phyloP scores from a whole-genome alignment of 139 green algal species.

The Chlorella ohadii region DNA sequence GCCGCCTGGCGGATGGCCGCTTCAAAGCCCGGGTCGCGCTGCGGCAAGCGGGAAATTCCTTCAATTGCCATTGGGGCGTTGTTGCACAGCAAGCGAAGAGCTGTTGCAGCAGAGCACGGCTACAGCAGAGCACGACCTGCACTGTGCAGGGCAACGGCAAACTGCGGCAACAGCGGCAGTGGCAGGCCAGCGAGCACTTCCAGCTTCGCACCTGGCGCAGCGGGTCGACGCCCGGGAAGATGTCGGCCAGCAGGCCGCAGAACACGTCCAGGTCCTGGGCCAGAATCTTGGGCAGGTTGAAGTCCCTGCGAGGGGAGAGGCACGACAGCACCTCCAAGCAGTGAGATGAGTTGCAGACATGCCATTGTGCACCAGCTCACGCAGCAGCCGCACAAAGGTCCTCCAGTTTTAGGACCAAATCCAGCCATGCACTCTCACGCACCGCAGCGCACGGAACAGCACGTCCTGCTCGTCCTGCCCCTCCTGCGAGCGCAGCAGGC shows the following conservation, averaged over 20 bases:
- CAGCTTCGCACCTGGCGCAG: conserved; percentile 51
- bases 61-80: no score
- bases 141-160: no score
- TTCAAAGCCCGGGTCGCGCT: conserved; percentile 81
- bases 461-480: conserved; percentile 89
- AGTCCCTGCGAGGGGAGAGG: conserved; percentile 60
- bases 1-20: conserved; percentile 68
- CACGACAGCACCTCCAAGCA: no score
- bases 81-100: no score
- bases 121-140: no score
- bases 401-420: no score
- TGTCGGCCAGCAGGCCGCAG: conserved; percentile 85
- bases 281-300: conserved; percentile 94
- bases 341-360: not conserved
- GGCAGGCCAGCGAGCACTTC: no score
- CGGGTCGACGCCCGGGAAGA: conserved; percentile 89
- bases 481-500: conserved; percentile 87
- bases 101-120: conserved; percentile 69
- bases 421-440: no score
- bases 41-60: conserved; percentile 81
- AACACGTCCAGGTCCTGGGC: conserved; percentile 91
- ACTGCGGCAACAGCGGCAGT: no score
- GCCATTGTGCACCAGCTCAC: no score
- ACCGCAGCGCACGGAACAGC: conserved; percentile 83
- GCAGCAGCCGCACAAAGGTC: not conserved